phyloP scores from a whole-genome alignment of 148 eudicot genomes.

The Selenicereus undatus region DNA sequence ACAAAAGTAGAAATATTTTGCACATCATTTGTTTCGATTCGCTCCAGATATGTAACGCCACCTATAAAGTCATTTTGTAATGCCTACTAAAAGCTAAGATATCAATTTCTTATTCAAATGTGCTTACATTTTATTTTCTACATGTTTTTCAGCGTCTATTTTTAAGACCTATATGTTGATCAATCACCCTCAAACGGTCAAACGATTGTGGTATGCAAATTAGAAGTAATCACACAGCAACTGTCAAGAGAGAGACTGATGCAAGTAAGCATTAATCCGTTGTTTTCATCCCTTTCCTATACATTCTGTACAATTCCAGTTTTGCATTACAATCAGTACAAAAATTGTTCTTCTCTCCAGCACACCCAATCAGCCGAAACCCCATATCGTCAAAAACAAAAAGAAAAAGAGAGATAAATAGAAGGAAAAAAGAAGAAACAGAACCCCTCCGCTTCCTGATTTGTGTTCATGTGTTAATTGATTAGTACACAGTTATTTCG shows the following conservation, averaged over 20 bases:
- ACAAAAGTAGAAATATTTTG: no score
- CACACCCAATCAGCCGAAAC: conserved; percentile 1
- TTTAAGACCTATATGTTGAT: not conserved
- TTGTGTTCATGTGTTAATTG: conserved; percentile 10
- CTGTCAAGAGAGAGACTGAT: not conserved
- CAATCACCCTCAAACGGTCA: no score
- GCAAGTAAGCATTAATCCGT: not conserved
- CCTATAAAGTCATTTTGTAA: no score
- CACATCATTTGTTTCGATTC: no score
- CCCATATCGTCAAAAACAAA: not conserved
- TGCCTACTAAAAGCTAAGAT: no score
- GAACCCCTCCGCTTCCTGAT: not conserved
- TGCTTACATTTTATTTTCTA: no score
- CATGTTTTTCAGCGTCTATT: no score
- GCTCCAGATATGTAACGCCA: no score
- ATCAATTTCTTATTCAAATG: no score
- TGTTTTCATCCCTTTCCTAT: conserved; percentile 3
- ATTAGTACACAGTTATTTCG: not conserved
- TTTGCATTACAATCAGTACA: not conserved
- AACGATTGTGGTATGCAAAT: no score
- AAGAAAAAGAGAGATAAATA: not conserved
- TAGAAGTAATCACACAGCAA: not conserved
- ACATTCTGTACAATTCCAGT: conserved; percentile 11
- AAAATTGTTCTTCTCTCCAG: no score
- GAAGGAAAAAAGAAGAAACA: not conserved